Conservation (phyloP, 1,139 yeast genomes). For the Hansenula sp. region DNA sequence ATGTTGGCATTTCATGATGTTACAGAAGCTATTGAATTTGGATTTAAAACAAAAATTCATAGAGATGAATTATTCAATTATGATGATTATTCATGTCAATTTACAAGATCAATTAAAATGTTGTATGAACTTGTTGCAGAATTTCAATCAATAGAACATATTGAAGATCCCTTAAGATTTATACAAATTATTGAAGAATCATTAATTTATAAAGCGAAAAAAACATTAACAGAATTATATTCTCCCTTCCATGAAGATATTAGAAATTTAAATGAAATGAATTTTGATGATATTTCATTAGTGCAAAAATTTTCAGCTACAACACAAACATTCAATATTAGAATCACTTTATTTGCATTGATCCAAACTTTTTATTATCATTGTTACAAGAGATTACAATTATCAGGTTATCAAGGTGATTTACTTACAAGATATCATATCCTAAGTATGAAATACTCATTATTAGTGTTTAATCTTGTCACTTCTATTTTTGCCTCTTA, state of each 20-base stretch:
- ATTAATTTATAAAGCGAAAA: not conserved
- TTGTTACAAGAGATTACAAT: not conserved
- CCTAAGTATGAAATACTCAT: not conserved
- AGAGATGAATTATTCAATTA: not conserved
- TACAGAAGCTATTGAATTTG: slow-evolving; percentile 1
- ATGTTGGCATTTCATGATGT: slow-evolving; percentile 1
- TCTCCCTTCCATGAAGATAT: not conserved
- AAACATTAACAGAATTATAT: not conserved
- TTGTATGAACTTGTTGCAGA: not conserved
- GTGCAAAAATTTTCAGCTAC: not conserved
- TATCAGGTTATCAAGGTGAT: not conserved
- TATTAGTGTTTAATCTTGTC: not conserved
- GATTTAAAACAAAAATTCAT: not conserved
- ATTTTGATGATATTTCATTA: not conserved
- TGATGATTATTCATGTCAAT: not conserved
- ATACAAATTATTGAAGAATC: not conserved
- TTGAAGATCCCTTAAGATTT: not conserved
- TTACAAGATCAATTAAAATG: not conserved
- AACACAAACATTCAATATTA: not conserved
- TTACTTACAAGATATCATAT: not conserved
- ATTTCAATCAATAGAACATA: not conserved
- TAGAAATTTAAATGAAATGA: not conserved
- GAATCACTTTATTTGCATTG: not conserved
- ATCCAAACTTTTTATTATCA: not conserved
- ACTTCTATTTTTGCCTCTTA: not conserved